Conservation (phyloP, 139 green algal species). For the Coelastrella sp. region DNA sequence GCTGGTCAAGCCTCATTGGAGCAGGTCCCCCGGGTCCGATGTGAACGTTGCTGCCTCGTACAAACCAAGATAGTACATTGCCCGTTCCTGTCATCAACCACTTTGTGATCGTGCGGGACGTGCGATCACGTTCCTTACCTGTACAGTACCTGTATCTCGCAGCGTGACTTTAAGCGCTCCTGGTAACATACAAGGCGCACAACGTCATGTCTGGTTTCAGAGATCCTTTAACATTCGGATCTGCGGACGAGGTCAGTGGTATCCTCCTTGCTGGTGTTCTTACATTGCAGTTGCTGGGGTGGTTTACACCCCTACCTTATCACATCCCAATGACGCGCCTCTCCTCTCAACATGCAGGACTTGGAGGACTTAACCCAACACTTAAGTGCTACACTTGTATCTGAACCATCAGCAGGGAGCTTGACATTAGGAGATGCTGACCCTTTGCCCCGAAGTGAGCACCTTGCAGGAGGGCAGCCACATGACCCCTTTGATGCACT, state of each 20-base stretch:
- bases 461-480: neutral
- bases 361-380: constrained; percentile 52
- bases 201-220: constrained; percentile 2
- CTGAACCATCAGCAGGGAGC: neutral
- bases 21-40: too few species aligned
- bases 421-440: neutral
- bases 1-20: too few species aligned
- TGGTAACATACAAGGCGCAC: too few species aligned
- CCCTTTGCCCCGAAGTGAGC: neutral
- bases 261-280: neutral
- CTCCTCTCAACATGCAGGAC: constrained; percentile 28
- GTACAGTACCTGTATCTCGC: too few species aligned
- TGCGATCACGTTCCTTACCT: too few species aligned
- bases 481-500: constrained; percentile 9
- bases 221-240: constrained; percentile 25
- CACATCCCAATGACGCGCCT: too few species aligned
- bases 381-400: neutral
- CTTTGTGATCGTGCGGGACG: too few species aligned
- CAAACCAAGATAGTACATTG: too few species aligned
- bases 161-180: too few species aligned
- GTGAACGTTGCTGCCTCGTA: too few species aligned
- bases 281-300: neutral
- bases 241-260: neutral
- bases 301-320: too few species aligned
- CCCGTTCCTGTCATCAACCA: too few species aligned